A percentile compares a stretch with the other conserved stretches of the same genome.
These are phyloP conservation scores for Crassisporium funariophilum DNA, from an alignment of 768 basidiomycete species.

Conservation along the genomic window DNA sequence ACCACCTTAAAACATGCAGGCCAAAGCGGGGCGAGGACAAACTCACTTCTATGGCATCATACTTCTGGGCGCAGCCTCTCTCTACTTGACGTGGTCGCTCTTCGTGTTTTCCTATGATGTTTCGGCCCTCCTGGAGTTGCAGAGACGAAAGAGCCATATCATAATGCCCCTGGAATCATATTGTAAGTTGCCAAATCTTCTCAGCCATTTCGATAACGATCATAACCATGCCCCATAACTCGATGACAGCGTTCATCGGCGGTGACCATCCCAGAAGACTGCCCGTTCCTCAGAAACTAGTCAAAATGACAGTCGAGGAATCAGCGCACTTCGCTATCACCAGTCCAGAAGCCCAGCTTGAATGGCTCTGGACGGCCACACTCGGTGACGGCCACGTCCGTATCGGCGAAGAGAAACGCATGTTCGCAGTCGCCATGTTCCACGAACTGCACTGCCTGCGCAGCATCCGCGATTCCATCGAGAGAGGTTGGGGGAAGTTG, in stretches of 20 bases:
- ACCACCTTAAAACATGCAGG: constrained; percentile 8
- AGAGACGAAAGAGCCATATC: constrained; percentile 16
- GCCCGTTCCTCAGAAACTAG: constrained; percentile 26
- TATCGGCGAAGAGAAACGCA: constrained; percentile 28
- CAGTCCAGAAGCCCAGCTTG: constrained; percentile 26
- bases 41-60: constrained; percentile 22
- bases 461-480: constrained; percentile 29
- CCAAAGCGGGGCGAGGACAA: constrained; percentile 3
- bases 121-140: constrained; percentile 20
- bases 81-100: constrained; percentile 32
- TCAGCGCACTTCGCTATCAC: constrained; percentile 29
- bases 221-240: neutral
- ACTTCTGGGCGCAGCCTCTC: constrained; percentile 19
- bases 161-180: constrained; percentile 21
- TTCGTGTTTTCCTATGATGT: constrained; percentile 20
- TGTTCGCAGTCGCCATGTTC: constrained; percentile 41
- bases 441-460: constrained; percentile 52
- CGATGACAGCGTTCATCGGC: constrained; percentile 31
- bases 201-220: neutral
- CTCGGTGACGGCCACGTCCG: constrained; percentile 29
- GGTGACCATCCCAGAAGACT: constrained; percentile 28
- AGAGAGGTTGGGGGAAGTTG: constrained; percentile 24
- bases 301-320: constrained; percentile 30
- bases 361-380: constrained; percentile 33
- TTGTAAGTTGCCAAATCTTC: constrained; percentile 13